These are phyloP conservation scores for Alternaria novae-zelandiae DNA, from an alignment of 2,329 filamentous ascomycete genomes.

Conservation along the genomic window DNA sequence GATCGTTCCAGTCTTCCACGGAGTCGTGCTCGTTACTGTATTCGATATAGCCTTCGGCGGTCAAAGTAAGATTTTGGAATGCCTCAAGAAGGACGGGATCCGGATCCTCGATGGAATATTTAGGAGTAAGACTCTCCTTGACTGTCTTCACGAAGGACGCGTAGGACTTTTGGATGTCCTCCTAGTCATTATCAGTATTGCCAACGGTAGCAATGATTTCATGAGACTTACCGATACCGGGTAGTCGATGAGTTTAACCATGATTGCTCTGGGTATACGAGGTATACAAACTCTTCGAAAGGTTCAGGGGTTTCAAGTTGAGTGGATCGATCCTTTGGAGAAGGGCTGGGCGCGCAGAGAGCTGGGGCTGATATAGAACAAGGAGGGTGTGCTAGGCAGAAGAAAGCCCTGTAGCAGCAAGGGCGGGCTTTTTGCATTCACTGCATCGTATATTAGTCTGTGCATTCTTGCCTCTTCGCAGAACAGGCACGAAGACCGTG, in stretches of 20 bases:
- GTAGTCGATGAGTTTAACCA: not conserved
- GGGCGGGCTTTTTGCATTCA: not conserved
- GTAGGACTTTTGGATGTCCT: not conserved
- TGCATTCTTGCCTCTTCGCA: not conserved
- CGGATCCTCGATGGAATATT: not conserved
- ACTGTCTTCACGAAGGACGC: not conserved
- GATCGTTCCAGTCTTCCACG: not conserved
- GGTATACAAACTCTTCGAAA: fast-evolving
- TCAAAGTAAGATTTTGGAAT: not conserved
- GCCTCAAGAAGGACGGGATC: not conserved
- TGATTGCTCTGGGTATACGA: fast-evolving
- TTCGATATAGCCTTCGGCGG: not conserved
- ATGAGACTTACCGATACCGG: not conserved
- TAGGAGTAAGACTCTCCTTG: fast-evolving
- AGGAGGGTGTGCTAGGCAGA: not conserved
- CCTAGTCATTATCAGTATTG: not conserved
- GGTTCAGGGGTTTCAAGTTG: not conserved
- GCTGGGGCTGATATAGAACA: not conserved
- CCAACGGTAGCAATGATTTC: fast-evolving
- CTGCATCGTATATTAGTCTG: not conserved
- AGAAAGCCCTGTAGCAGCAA: not conserved
- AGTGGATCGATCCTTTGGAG: not conserved
- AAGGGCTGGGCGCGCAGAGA: not conserved
- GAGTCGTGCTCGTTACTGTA: not conserved
- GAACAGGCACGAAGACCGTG: not conserved